Base-by-base conservation (phyloP, 208 protist genomes). In the Crithidia thermophila region DNA sequence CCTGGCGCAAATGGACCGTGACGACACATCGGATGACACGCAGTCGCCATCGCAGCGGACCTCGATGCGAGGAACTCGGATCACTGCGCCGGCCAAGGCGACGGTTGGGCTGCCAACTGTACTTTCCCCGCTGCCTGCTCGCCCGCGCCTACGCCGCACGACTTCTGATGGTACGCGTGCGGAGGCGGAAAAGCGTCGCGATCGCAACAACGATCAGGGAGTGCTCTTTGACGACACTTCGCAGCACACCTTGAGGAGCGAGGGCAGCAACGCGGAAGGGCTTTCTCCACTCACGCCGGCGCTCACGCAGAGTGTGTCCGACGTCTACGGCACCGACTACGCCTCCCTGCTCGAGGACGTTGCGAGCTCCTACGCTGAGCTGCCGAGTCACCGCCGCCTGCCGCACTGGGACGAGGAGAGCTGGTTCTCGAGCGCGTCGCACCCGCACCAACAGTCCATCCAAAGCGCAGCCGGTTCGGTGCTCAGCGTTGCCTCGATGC, bases 341-440 rank as follows among this genome's bases (percentile, higher is more conserved):
- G 40, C 47, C 2, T 61, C 57, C 1, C 31, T 73, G 47, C 46
- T 55, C 2, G 67, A 73, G 18, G 67, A 37, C 9, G 60, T 42
- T n/a, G 49, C 58, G 33, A 52, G 46, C 30, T 73, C 67, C 27
- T 53, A 60, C 28, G 45, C 27, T 7, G 53, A 55, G 9, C 36
- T 40, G 11, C 25, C 37, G 13, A 39, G 42, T 4, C 28, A 27
- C 11, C 33, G 43, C 25, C 67, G 53, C 16, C 27, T 21, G 23
- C 67, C 47, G 21, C 36, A 36, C 20, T 51, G 33, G 8, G 59
- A 57, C 11, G 70, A 77, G 21, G 66, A 72, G 20, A 82, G 72
- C 67, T 73, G 71, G 70, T 72, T 72, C 31, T 84, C 69, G 8
- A 84, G 73, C n/a, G 67, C 40, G 0, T 77, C 73, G 25, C 53